Percentiles rank a stretch among this genome's conserved stretches.
phyloP scores from a whole-genome alignment of 345 rosid species.

The Zanthoxylum bungeanum region DNA sequence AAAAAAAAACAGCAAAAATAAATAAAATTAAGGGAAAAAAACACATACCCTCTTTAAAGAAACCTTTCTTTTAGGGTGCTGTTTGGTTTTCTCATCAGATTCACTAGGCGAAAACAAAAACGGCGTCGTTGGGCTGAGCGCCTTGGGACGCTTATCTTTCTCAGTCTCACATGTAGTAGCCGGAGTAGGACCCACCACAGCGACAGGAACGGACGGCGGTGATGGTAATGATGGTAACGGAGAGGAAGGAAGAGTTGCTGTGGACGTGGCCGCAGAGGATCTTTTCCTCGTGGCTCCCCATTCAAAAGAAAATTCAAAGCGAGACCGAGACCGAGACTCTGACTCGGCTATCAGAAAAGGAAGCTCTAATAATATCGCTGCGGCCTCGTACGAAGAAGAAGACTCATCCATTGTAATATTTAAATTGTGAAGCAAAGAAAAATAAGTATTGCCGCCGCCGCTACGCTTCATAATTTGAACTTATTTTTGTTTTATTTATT shows the following conservation, averaged over 20 bases:
- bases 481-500: neutral
- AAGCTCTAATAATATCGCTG: constrained; percentile 24
- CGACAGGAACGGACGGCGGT: neutral
- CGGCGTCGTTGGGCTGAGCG: constrained; percentile 40
- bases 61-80: constrained; percentile 18
- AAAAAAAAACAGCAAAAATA: neutral
- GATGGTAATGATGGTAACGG: neutral
- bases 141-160: constrained; percentile 14
- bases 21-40: neutral
- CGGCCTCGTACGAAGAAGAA: no score
- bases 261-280: constrained; percentile 4
- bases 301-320: neutral
- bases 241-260: neutral
- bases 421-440: neutral
- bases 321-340: neutral
- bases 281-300: constrained; percentile 36
- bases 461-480: neutral
- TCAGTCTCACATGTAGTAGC: neutral
- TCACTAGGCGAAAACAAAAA: constrained; percentile 35
- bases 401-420: neutral
- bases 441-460: neutral
- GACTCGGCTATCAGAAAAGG: constrained; percentile 8
- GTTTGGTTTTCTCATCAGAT: constrained; percentile 29
- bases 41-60: constrained; percentile 22
- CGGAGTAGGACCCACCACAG: neutral